Evolutionary conservation across 495 filamentous ascomycete species (phyloP).

Genomic region (Aspergillus saccharolyticus): DNA sequence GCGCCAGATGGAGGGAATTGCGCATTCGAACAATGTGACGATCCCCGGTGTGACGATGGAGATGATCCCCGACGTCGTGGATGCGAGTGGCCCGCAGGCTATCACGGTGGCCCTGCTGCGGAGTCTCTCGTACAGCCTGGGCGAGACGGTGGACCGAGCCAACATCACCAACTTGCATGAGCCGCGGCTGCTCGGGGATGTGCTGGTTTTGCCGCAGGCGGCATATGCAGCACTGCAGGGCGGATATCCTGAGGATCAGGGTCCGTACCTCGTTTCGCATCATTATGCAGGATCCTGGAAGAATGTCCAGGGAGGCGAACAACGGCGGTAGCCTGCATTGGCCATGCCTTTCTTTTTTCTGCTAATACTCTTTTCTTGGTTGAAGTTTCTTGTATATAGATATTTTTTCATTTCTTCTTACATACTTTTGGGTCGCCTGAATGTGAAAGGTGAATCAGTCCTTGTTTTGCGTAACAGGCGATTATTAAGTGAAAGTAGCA

Average conservation of each 20-base stretch:
- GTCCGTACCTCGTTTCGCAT: constrained; percentile 27
- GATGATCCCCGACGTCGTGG: constrained; percentile 34
- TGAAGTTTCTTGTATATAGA: not conserved
- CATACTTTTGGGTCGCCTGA: too few species aligned
- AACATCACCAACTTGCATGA: constrained; percentile 27
- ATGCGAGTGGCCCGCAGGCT: constrained; percentile 36
- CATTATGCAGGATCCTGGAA: constrained; percentile 30
- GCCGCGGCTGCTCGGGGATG: constrained; percentile 35
- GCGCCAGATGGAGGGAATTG: constrained; percentile 5
- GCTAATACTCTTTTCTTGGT: not conserved
- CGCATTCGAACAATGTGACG: constrained; percentile 5
- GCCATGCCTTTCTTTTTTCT: not conserved
- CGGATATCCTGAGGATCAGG: constrained; percentile 24
- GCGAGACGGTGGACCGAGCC: constrained; percentile 19
- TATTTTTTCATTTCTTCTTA: not conserved
- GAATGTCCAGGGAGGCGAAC: constrained; percentile 12
- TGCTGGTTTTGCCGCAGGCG: constrained; percentile 37
- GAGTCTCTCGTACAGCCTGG: constrained; percentile 21
- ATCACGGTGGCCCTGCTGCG: constrained; percentile 35
- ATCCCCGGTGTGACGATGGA: constrained; percentile 20
- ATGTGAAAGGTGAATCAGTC: too few species aligned
- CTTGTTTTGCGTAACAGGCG: too few species aligned
- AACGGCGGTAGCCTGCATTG: not conserved
- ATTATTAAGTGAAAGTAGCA: too few species aligned
- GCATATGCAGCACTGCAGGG: constrained; percentile 35